These are phyloP conservation scores for Eutrema yunnanense DNA, from an alignment of 345 rosid species.

Conservation along the genomic window DNA sequence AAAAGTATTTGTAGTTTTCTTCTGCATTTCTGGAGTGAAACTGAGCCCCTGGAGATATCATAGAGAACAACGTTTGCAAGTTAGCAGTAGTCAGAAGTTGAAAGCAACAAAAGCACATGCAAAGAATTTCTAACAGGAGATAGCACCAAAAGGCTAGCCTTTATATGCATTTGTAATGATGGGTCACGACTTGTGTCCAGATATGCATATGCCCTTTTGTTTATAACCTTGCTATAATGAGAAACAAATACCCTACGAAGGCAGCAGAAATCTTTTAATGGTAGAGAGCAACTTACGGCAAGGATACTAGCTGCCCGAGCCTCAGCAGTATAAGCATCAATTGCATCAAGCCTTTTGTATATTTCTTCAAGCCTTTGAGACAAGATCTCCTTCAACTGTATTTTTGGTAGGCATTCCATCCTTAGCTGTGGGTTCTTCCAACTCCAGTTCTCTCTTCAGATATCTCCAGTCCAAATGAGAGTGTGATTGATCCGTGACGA, in stretches of 20 bases:
- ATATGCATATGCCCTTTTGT: neutral
- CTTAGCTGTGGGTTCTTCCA: conserved; percentile 44
- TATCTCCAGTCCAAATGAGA: neutral
- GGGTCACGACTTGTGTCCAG: conserved; percentile 6
- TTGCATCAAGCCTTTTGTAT: conserved; percentile 89
- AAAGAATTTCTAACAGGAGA: conserved; percentile 6
- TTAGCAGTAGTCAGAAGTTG: neutral
- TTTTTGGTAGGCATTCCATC: conserved; percentile 42
- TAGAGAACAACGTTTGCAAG: neutral
- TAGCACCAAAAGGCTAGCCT: neutral
- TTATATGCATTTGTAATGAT: neutral
- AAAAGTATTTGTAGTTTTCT: conserved; percentile 70
- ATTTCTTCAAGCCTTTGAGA: conserved; percentile 70
- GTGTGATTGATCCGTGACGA: conserved; percentile 78
- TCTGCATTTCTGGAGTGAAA: conserved; percentile 93
- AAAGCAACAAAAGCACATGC: conserved; percentile 9
- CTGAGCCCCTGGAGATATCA: conserved; percentile 77
- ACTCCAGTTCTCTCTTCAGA: conserved; percentile 68
- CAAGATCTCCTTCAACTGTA: conserved; percentile 49
- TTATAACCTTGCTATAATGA: neutral
- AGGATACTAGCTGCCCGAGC: conserved; percentile 96
- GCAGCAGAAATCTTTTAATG: neutral
- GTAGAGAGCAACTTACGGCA: conserved; percentile 50
- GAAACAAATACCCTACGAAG: neutral
- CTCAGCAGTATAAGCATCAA: conserved; percentile 94